phyloP scores from a whole-genome alignment of 139 green algal genomes.

The Chlorella sp. region DNA sequence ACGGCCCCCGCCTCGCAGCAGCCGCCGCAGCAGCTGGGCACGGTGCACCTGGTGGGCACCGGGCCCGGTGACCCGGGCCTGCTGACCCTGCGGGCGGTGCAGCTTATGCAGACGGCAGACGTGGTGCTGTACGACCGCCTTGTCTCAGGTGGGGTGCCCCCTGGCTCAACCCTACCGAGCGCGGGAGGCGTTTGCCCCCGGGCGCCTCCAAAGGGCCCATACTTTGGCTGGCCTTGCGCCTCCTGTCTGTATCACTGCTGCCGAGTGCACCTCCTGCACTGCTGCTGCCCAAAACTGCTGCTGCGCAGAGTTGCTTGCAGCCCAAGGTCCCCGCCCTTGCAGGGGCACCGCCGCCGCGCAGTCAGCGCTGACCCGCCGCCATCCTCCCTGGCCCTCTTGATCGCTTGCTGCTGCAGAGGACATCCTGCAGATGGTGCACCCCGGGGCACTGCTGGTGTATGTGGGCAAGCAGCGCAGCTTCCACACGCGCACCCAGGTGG shows the following conservation, averaged over 20 bases:
- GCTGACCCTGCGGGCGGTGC: conserved; percentile 89
- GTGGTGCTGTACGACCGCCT: conserved; percentile 95
- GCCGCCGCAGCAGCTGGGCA: conserved; percentile 45
- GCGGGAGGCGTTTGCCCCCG: too few relatives aligned
- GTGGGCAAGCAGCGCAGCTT: conserved; percentile 96
- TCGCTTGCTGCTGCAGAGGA: conserved; percentile 66
- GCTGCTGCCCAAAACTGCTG: too few relatives aligned
- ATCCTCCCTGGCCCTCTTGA: conserved; percentile 56
- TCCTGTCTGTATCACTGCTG: too few relatives aligned
- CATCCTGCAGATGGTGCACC: conserved; percentile 85
- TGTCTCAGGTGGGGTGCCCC: conserved; percentile 15
- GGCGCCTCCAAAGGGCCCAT: too few relatives aligned
- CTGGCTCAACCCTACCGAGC: neutral
- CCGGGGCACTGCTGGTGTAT: conserved; percentile 90
- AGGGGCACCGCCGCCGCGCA: too few relatives aligned
- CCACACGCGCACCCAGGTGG: conserved; percentile 87
- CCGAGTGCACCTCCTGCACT: too few relatives aligned
- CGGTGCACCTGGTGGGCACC: conserved; percentile 95
- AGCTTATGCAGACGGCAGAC: conserved; percentile 93
- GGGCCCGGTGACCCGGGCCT: conserved; percentile 95
- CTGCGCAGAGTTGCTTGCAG: too few relatives aligned
- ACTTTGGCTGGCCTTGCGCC: too few relatives aligned
- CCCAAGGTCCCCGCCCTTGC: too few relatives aligned
- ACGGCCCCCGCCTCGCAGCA: neutral
- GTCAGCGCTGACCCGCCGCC: too few relatives aligned